A percentile compares a stretch with the other conserved stretches of the same genome.
phyloP scores from a whole-genome alignment of 1,139 yeast species.

The Blastobotrys capitulatus region DNA sequence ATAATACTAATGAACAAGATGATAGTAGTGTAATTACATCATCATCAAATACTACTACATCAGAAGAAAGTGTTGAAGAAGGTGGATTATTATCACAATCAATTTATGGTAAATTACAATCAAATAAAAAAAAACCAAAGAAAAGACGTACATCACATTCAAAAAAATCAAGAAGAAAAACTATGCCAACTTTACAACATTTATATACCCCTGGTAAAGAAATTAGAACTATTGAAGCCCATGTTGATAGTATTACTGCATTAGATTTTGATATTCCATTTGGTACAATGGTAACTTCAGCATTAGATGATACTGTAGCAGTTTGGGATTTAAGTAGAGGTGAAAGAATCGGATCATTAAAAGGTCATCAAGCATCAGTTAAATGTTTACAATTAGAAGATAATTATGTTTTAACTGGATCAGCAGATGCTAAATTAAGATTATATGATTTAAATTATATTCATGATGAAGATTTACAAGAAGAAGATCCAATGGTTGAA shows the following conservation, averaged over 20 bases:
- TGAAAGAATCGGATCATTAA: conserved; percentile 30
- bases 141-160: conserved; percentile 8
- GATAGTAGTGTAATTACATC: neutral
- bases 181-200: conserved; percentile 56
- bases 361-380: conserved; percentile 45
- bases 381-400: conserved; percentile 54
- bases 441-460: conserved; percentile 47
- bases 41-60: neutral
- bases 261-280: conserved; percentile 66
- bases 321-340: conserved; percentile 74
- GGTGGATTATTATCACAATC: conserved; percentile 33
- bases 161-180: conserved; percentile 37
- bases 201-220: conserved; percentile 54
- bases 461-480: neutral
- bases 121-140: conserved; percentile 11
- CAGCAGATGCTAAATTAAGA: conserved; percentile 54
- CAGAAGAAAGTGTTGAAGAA: neutral
- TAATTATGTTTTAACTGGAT: conserved; percentile 52
- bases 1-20: neutral
- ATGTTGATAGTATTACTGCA: conserved; percentile 46
- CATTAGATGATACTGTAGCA: conserved; percentile 72
- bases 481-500: conserved; percentile 34
- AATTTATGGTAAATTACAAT: conserved; percentile 37
- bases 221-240: conserved; percentile 50
- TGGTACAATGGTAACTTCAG: conserved; percentile 71